Evolutionary conservation across 208 protist species (phyloP).

Genomic region (Herpetomonas samuelpessoai): DNA sequence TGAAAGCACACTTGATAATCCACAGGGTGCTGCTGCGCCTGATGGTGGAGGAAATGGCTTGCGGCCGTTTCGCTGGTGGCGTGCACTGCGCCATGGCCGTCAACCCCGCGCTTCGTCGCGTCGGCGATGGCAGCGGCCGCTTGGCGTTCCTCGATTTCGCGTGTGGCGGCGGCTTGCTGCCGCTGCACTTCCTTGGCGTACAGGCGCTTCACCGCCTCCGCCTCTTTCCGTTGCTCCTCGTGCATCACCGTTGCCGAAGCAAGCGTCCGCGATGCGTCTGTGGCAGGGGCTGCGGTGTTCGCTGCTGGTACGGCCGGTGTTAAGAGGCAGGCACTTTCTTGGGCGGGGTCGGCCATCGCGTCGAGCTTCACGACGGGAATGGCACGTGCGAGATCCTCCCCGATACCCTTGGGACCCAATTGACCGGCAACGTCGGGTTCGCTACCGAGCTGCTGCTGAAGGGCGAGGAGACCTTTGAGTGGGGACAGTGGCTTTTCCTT

Average conservation of each 20-base stretch:
- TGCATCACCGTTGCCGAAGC: neutral
- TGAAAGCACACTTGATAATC: conserved; percentile 44
- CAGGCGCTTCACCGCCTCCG: neutral
- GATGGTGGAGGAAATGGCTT: neutral
- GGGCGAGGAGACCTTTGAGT: neutral
- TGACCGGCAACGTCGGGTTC: neutral
- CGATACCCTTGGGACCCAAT: neutral
- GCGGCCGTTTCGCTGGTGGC: neutral
- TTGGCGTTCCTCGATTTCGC: neutral
- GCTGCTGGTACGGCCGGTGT: no score
- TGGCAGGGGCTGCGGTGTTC: neutral
- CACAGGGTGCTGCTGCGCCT: neutral
- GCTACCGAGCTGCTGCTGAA: neutral
- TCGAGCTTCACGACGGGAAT: neutral
- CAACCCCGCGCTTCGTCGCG: neutral
- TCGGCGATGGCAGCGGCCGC: neutral
- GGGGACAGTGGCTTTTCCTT: neutral
- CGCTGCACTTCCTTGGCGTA: neutral
- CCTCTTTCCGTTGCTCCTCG: neutral
- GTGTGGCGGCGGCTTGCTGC: neutral
- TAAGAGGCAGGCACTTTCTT: no score
- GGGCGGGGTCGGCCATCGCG: neutral
- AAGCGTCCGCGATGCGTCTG: neutral
- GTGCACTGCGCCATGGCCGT: neutral
- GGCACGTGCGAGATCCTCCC: neutral